A percentile compares a stretch with the other conserved stretches of the same genome.
Evolutionary conservation across 257 asterid genomes (phyloP).

Genomic region (Lithospermum erythrorhizon): DNA sequence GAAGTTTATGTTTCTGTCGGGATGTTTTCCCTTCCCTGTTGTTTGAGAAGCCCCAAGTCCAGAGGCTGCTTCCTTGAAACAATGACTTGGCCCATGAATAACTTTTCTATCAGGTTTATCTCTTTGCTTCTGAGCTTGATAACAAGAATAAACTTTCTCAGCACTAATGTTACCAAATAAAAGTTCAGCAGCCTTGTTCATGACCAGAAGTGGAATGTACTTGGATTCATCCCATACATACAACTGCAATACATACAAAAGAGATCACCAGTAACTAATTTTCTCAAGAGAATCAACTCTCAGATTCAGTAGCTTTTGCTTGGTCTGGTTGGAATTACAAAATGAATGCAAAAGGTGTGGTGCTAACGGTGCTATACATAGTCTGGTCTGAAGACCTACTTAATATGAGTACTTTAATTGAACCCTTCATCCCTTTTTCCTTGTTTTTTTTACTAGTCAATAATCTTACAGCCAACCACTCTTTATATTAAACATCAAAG

Average conservation of each 20-base stretch:
- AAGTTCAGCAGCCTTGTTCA: conserved; percentile 51
- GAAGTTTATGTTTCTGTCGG: conserved; percentile 18
- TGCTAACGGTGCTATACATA: too few species aligned
- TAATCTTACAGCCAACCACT: too few species aligned
- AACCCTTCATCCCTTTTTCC: too few species aligned
- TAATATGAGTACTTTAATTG: too few species aligned
- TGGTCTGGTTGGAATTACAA: too few species aligned
- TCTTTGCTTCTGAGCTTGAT: conserved; percentile 21
- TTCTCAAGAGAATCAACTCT: not conserved
- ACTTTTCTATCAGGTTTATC: conserved; percentile 3
- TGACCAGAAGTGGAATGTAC: conserved; percentile 44
- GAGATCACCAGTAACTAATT: not conserved
- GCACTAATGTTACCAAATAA: conserved; percentile 52
- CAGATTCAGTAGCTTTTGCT: not conserved
- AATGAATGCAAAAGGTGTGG: too few species aligned
- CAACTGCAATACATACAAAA: conserved; percentile 30
- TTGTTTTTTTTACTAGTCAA: too few species aligned
- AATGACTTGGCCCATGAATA: not conserved
- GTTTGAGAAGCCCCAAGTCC: not conserved
- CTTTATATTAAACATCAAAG: too few species aligned
- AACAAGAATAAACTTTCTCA: conserved; percentile 36
- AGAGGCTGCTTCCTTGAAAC: not conserved
- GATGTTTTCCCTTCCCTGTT: conserved; percentile 7
- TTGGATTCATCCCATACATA: conserved; percentile 56
- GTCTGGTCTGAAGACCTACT: too few species aligned